phyloP scores from a whole-genome alignment of 78 protist genomes.

The Dictyostelium citrinum region DNA sequence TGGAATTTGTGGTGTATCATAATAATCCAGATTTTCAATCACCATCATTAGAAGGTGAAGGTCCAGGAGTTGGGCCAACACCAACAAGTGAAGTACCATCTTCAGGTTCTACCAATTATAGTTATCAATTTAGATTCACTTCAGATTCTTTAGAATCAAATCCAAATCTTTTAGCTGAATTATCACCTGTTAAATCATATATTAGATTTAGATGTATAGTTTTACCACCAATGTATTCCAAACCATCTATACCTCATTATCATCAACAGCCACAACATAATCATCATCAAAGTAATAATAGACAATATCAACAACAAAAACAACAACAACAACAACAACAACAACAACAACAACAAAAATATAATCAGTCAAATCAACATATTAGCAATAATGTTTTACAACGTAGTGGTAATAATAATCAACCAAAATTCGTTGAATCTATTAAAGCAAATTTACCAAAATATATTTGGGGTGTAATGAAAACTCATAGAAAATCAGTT shows the following conservation, averaged over 20 bases:
- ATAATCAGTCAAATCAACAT: not conserved
- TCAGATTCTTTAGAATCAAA: not conserved
- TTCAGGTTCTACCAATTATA: not conserved
- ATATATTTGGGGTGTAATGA: constrained; percentile 3
- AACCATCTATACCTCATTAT: not conserved
- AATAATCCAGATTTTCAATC: constrained; percentile 39
- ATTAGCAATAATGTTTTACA: not conserved
- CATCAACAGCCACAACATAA: not conserved
- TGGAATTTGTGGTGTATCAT: constrained; percentile 50
- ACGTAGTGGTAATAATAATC: not conserved
- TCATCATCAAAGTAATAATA: not conserved
- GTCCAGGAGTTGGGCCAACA: not conserved
- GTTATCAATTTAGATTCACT: constrained; percentile 34
- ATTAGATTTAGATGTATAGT: constrained; percentile 37
- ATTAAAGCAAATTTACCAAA: constrained; percentile 23
- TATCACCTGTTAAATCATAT: constrained; percentile 30
- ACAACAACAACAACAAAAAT: not conserved
- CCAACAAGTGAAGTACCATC: not conserved
- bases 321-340: not conserved
- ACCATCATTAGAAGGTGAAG: constrained; percentile 43
- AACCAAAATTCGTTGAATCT: not conserved
- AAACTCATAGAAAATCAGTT: constrained; percentile 8
- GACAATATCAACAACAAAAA: not conserved
- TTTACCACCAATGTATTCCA: not conserved
- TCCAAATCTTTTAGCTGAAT: constrained; percentile 18